Evolutionary conservation across 176 grass and related monocot genomes (phyloP), one percentile per base, ranked within the genome.

Genomic region (Triticum monococcum): DNA sequence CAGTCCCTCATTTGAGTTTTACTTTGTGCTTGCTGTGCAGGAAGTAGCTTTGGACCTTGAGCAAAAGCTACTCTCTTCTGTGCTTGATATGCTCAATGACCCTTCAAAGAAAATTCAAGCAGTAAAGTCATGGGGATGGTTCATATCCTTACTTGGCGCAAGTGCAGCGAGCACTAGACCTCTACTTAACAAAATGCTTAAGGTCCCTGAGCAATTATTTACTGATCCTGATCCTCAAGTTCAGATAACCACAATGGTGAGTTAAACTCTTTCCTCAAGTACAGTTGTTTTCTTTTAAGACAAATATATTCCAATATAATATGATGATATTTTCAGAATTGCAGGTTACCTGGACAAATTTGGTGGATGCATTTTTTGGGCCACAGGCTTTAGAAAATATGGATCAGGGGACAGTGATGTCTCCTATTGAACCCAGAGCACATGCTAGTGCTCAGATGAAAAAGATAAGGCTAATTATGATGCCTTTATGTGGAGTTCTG

Each of bases 61-160:
- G 83, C 85, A 72, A 86, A 87, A 87, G 43, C 80, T 98, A 57
- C 70, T 95, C 63, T 73, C 37, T 40, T 31, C 23, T 67, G 90
- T 98, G 95, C 63, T 77, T 79, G 77, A 90, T 59, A 81, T 93
- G 83, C 37, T 95, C 28, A 61, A 80, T 87, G 95, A 95, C 85
- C 66, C 89, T 85, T 77, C 11, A 14, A 92, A 93, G 86, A 93
- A 95, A 85, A 59, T 98, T 91, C 89, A 89, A 77, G 86, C 77
- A 69, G 83, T 95, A 23, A 91, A 90, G 45, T 89, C 91, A 86
- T 98, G 95, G 95, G 93, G 93, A 77, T 98, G 95, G 93, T 92
- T 91, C 59, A 81, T 95, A 70, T 88, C 89, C 65, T 89, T 98
- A 30, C 93, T 98, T 79, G 91, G 89, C 68, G 68, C 82, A 46